These are phyloP conservation scores for Paramecium octaurelia DNA, from an alignment of 73 alveolate genomes.

Conservation along the genomic window DNA sequence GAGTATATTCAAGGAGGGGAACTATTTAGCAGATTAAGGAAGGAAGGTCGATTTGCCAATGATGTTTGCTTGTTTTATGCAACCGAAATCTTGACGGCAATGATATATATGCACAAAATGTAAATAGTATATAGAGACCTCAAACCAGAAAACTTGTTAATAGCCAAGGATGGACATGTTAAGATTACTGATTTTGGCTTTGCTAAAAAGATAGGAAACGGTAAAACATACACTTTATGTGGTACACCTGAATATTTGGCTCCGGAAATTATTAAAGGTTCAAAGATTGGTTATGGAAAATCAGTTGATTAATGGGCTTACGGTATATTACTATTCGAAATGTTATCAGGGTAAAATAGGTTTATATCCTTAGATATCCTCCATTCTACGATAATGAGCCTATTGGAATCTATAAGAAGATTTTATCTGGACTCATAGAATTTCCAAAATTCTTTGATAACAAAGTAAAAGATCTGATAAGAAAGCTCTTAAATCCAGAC, in stretches of 20 bases:
- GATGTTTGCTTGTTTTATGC: constrained; percentile 89
- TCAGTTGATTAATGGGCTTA: constrained; percentile 93
- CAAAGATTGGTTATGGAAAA: constrained; percentile 79
- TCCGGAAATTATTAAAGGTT: constrained; percentile 82
- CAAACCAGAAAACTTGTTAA: constrained; percentile 86
- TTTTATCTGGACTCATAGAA: constrained; percentile 78
- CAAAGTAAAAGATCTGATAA: constrained; percentile 70
- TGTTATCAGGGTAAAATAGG: constrained; percentile 76
- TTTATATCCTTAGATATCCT: constrained; percentile 52
- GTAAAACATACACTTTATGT: constrained; percentile 83
- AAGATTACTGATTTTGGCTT: constrained; percentile 88
- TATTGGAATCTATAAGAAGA: constrained; percentile 77
- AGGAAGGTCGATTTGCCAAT: constrained; percentile 86
- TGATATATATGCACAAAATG: constrained; percentile 77
- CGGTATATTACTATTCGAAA: constrained; percentile 84
- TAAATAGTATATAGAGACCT: constrained; percentile 83
- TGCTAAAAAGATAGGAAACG: constrained; percentile 75
- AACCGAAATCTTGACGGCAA: constrained; percentile 76
- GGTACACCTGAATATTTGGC: constrained; percentile 93
- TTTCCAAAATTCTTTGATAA: constrained; percentile 80
- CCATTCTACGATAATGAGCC: constrained; percentile 90
- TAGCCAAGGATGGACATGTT: constrained; percentile 83
- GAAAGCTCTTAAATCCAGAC: constrained; percentile 67
- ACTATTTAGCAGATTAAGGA: constrained; percentile 79
- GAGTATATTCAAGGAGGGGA: constrained; percentile 93